Conservation (phyloP, 1,284 basidiomycete species). For the Melampsora occidentalis region DNA sequence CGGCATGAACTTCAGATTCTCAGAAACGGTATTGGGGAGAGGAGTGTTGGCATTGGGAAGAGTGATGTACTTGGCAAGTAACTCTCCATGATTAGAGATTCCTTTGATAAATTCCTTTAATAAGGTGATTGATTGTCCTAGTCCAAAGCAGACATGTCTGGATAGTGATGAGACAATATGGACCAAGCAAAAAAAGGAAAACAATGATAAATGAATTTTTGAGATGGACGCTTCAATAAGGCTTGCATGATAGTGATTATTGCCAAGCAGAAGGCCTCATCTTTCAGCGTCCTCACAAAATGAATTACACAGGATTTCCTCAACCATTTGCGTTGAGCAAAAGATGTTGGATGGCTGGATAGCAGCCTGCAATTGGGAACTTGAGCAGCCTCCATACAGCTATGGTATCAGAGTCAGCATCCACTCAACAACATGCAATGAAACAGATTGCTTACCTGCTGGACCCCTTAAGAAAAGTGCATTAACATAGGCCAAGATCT, state of each 20-base stretch:
- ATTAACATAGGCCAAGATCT: slow-evolving; percentile 54
- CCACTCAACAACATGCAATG: slow-evolving; percentile 53
- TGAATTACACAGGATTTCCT: not conserved
- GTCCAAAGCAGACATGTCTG: too few relatives aligned
- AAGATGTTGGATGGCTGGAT: not conserved
- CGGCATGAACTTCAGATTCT: too few relatives aligned
- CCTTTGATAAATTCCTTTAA: too few relatives aligned
- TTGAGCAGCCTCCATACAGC: not conserved
- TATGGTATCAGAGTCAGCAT: not conserved
- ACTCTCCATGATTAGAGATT: too few relatives aligned
- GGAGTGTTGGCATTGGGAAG: too few relatives aligned
- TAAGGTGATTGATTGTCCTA: too few relatives aligned
- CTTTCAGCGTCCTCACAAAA: not conserved
- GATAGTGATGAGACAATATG: too few relatives aligned
- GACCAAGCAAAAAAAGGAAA: too few relatives aligned
- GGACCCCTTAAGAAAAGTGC: slow-evolving; percentile 55
- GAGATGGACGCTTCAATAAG: not conserved
- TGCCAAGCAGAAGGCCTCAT: not conserved
- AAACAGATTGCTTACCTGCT: slow-evolving; percentile 55
- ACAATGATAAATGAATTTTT: too few relatives aligned
- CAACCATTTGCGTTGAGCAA: not conserved
- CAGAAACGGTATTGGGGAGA: too few relatives aligned
- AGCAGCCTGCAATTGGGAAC: not conserved
- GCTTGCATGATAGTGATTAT: not conserved
- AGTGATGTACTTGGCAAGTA: too few relatives aligned